These are phyloP conservation scores for Hypomyces rosellus DNA, from an alignment of 2,329 filamentous ascomycete species.

Conservation along the genomic window DNA sequence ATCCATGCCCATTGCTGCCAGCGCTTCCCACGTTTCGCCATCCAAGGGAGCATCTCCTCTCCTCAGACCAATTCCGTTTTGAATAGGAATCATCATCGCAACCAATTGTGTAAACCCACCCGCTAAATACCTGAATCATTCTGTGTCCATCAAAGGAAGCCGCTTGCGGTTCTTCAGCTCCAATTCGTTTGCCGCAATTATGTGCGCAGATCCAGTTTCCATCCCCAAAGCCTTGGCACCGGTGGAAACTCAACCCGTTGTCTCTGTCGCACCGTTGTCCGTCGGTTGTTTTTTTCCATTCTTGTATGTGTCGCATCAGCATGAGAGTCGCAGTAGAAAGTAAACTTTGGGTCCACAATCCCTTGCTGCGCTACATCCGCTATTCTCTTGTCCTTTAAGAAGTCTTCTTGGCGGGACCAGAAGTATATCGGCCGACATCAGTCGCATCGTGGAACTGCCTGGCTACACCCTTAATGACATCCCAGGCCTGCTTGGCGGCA, in stretches of 20 bases:
- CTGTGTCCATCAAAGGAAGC: too few species aligned
- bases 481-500: slow-evolving; percentile 72
- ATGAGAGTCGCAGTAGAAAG: too few species aligned
- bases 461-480: slow-evolving; percentile 63
- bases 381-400: slow-evolving; percentile 24
- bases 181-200: not conserved
- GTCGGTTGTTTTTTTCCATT: too few species aligned
- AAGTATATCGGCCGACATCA: slow-evolving; percentile 67
- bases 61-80: not conserved
- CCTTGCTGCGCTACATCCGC: not conserved
- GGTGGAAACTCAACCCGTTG: not conserved
- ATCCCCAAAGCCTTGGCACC: not conserved
- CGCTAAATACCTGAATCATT: too few species aligned
- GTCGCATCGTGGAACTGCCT: slow-evolving; percentile 74
- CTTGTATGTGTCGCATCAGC: too few species aligned
- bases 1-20: not conserved
- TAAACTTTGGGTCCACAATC: too few species aligned
- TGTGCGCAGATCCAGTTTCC: too few species aligned
- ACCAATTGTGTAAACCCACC: too few species aligned
- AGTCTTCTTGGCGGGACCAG: slow-evolving; percentile 44
- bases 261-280: too few species aligned
- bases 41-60: not conserved
- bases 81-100: too few species aligned
- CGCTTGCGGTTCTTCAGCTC: not conserved
- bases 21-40: not conserved